Evolutionary conservation across 768 basidiomycete species (phyloP), one percentile per base, ranked within the genome.

Genomic region (Serendipita sp.): DNA sequence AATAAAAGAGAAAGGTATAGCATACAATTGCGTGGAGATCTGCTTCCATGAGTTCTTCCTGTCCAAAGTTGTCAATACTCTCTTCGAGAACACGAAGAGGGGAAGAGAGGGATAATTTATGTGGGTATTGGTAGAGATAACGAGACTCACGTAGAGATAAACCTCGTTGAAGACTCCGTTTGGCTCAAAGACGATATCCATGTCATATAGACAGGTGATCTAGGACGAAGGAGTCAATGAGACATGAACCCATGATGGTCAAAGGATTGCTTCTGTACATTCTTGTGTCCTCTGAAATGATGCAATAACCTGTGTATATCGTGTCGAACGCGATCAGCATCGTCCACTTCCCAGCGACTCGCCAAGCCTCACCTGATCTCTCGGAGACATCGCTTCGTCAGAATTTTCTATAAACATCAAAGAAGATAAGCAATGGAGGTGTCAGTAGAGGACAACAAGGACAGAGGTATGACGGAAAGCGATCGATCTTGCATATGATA

Each of bases 31-130:
- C 96, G 71, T 98, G 96, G 18, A 99, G 81, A 82, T 99, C 96
- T 64, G 96, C 96, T 73, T 99, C 96, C 96, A 98, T 99, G 69
- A 98, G 84, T 74, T 99, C 96, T 78, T 98, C 94, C 89, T 98
- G 75, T 63, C 44, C 65, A 65, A 30, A 28, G 48, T 51, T 32
- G 30, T 51, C 48, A 60, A 28, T 28, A 4, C 18, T 24, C 13
- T 18, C 16, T 5, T 8, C 24, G 24, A 24, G 24, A 1, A 24
- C 24, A 24, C 24, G 24, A 24, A 24, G 24, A 24, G 1, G 24
- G 24, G 24, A 24, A 24, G 24, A 24, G 24, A 24, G 24, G 24
- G 24, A 24, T 24, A 24, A 24, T 24, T 24, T 11, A 24, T 60
- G 38, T 24, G 30, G 38, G 7, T 30, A 34, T 24, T 1, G 38